These are phyloP conservation scores for Trametes cubensis DNA, from an alignment of 768 basidiomycete species.

Conservation along the genomic window DNA sequence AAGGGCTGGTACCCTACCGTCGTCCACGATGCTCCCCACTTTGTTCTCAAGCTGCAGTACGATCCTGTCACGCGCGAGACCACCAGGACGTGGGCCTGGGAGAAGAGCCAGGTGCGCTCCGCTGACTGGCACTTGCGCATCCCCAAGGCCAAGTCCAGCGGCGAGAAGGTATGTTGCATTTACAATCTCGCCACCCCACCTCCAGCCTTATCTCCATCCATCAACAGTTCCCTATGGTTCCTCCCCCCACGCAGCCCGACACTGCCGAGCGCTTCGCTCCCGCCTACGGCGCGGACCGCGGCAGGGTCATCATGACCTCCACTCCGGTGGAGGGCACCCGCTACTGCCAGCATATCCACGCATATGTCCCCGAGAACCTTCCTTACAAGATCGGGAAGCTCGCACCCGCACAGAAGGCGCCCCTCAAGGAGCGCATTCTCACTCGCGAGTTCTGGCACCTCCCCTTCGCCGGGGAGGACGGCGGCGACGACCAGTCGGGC, in stretches of 20 bases:
- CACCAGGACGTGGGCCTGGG: conserved; percentile 9
- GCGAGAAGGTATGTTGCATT: conserved; percentile 6
- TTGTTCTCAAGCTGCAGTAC: conserved; percentile 6
- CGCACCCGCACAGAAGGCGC: conserved; percentile 13
- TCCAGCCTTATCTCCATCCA: neutral
- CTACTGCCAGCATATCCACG: conserved; percentile 27
- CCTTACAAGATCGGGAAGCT: conserved; percentile 23
- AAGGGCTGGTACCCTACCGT: conserved; percentile 6
- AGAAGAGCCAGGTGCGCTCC: conserved; percentile 10
- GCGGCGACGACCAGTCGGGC: neutral
- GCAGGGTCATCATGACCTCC: neutral
- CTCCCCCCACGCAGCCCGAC: conserved; percentile 10
- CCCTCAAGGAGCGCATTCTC: conserved; percentile 18
- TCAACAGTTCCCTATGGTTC: conserved; percentile 15
- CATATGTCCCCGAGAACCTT: conserved; percentile 25
- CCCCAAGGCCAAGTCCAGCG: conserved; percentile 20
- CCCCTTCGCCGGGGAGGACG: conserved; percentile 13
- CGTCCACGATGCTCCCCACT: conserved; percentile 8
- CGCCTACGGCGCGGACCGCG: neutral
- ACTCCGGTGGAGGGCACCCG: conserved; percentile 22
- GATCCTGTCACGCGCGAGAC: conserved; percentile 12
- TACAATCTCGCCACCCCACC: neutral
- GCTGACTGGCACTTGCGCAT: conserved; percentile 8
- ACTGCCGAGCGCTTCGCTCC: neutral
- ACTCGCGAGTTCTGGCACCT: conserved; percentile 21